These are phyloP conservation scores for Domatiomyces globalis DNA, from an alignment of 2,329 filamentous ascomycete species.

Conservation along the genomic window DNA sequence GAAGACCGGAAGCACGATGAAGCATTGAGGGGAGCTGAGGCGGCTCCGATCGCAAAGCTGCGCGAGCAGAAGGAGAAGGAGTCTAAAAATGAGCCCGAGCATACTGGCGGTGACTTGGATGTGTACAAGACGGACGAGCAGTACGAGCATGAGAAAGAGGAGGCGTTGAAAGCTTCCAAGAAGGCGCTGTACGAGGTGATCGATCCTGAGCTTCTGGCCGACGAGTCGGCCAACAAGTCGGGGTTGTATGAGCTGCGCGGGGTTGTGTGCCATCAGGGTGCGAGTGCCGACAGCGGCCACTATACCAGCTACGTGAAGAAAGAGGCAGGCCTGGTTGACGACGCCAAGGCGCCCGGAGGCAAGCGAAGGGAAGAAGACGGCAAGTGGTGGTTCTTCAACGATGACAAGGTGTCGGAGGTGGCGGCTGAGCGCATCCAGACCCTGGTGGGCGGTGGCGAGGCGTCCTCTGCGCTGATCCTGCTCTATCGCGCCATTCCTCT, in stretches of 20 bases:
- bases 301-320: slow-evolving; percentile 99
- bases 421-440: slow-evolving; percentile 80
- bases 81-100: slow-evolving; percentile 40
- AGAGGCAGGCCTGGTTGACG: slow-evolving; percentile 45
- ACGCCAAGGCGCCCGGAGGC: slow-evolving; percentile 52
- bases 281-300: slow-evolving; percentile 91
- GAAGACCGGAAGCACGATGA: slow-evolving; percentile 35
- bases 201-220: slow-evolving; percentile 56
- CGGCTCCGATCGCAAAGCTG: slow-evolving; percentile 35
- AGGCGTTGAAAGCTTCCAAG: slow-evolving; percentile 63
- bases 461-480: slow-evolving; percentile 37
- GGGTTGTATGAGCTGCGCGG: slow-evolving; percentile 89
- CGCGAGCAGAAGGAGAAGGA: slow-evolving; percentile 37
- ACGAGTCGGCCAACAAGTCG: slow-evolving; percentile 79
- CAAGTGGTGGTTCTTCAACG: slow-evolving; percentile 99
- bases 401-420: slow-evolving; percentile 91
- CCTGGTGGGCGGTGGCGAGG: slow-evolving; percentile 63
- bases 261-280: slow-evolving; percentile 90
- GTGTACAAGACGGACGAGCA: slow-evolving; percentile 89
- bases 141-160: slow-evolving; percentile 70
- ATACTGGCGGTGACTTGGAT: slow-evolving; percentile 57
- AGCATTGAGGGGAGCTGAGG: slow-evolving; percentile 17
- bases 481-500: slow-evolving; percentile 38
- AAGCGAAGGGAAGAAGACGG: slow-evolving; percentile 71
- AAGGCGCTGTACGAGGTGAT: slow-evolving; percentile 74